Evolutionary conservation across 2,329 filamentous ascomycete species (phyloP).

Genomic region (Pestalotiopsis sp.): DNA sequence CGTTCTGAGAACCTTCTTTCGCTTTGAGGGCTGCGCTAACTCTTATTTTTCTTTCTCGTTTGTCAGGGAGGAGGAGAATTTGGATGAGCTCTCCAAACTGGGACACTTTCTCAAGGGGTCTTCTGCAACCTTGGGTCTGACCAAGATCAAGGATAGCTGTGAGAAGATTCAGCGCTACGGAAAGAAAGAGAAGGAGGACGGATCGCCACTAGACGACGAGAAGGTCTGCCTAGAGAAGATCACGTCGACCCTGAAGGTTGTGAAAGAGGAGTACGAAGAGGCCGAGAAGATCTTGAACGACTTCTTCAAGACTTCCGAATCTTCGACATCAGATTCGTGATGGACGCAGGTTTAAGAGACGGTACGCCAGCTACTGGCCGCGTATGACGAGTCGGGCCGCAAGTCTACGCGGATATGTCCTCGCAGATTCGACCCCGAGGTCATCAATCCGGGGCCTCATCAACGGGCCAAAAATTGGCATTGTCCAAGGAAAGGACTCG

Average conservation of each 20-base stretch:
- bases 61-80: constrained; percentile 66
- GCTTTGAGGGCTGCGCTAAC: constrained; percentile 13
- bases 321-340: constrained; percentile 19
- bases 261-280: constrained; percentile 77
- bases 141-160: constrained; percentile 89
- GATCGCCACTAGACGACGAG: constrained; percentile 67
- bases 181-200: constrained; percentile 78
- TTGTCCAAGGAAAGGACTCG: background rate
- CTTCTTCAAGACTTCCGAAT: constrained; percentile 58
- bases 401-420: background rate
- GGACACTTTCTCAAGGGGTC: constrained; percentile 98
- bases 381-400: constrained; percentile 8
- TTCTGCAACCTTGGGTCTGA: constrained; percentile 88
- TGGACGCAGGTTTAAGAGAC: background rate
- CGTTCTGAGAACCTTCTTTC: background rate
- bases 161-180: constrained; percentile 97
- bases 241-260: constrained; percentile 67
- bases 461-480: background rate
- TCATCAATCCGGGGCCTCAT: background rate
- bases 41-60: constrained; percentile 8
- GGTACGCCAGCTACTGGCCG: background rate
- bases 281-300: constrained; percentile 70
- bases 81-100: constrained; percentile 76
- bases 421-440: background rate
- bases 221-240: constrained; percentile 72